Evolutionary conservation across 495 filamentous ascomycete species (phyloP), one percentile per base, ranked within the genome.

Genomic region (Penicillium taxi): DNA sequence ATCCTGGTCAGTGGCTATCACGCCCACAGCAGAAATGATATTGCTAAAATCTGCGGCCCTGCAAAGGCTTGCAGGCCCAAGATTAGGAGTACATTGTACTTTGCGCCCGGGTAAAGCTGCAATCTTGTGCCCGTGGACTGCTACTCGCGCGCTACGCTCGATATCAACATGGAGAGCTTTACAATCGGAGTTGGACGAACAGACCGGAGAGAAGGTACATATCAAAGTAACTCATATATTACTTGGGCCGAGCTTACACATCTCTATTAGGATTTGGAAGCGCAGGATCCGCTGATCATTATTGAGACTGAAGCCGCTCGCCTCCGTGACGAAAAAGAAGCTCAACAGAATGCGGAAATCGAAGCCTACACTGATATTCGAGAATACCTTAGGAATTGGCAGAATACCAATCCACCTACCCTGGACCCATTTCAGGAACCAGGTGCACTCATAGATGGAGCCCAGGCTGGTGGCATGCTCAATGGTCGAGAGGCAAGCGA

Each of bases 351-450:
- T 32, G 53, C 40, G 36, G 59, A 68, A 39, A 53, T 67, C 19
- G 63, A 63, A 25, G 44, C 47, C 12, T 54, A 60, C 26, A 50
- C 49, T 27, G 46, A 67, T 31, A 73, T 79, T 32, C 65, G 76
- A 38, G 45, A 69, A 22, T 68, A 68, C 28, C 56, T 82, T 13
- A 57, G 60, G 22, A 54, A 59, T 63, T 82, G 79, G 79, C 64
- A 73, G 30, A 42, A 51, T 2, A 42, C 32, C 7, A 56, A 58
- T 29, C 37, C 54, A 1, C 60, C 59, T 19, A 14, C 26, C 5
- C 14, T 66, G 19, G 66, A 70, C 24, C 64, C 66, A 0, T 44
- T 70, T 5, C 53, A 43, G 6, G 52, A 50, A 14, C 45, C 53
- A n/a, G n/a, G n/a, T n/a, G 1, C 45, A 36, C n/a, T 44, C 47